Evolutionary conservation across 495 filamentous ascomycete genomes (phyloP).

Genomic region (Parathielavia hyrcaniae): DNA sequence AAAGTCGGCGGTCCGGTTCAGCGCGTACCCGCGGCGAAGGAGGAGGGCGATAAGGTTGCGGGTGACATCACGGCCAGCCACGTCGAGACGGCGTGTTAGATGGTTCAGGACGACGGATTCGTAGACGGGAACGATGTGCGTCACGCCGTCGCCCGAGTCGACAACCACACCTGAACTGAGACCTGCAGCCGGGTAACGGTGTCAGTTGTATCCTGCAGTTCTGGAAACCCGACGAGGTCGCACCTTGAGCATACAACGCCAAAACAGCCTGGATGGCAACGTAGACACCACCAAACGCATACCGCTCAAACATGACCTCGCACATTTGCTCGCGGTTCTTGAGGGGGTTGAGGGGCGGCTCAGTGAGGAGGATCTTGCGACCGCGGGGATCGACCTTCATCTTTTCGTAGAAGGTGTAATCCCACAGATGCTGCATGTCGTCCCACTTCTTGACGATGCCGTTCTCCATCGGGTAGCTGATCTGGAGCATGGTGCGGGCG

Average conservation of each 20-base stretch:
- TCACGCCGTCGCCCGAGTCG: slow-evolving; percentile 96
- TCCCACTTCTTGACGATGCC: slow-evolving; percentile 99
- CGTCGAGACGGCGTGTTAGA: slow-evolving; percentile 85
- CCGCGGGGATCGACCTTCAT: slow-evolving; percentile 85
- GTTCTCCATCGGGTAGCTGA: slow-evolving; percentile 99
- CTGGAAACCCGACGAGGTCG: not conserved
- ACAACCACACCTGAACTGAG: slow-evolving; percentile 94
- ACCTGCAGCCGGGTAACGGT: slow-evolving; percentile 43
- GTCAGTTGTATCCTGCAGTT: not conserved
- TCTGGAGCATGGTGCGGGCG: slow-evolving; percentile 92
- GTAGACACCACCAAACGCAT: slow-evolving; percentile 93
- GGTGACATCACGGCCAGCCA: slow-evolving; percentile 94
- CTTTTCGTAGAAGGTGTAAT: slow-evolving; percentile 97
- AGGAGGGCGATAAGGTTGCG: slow-evolving; percentile 94
- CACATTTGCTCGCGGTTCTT: slow-evolving; percentile 95
- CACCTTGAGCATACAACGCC: slow-evolving; percentile 95
- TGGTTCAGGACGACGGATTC: slow-evolving; percentile 97
- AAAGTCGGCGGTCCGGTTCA: slow-evolving; percentile 98
- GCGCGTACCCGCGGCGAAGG: slow-evolving; percentile 87
- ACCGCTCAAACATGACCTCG: slow-evolving; percentile 97
- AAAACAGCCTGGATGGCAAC: slow-evolving; percentile 98
- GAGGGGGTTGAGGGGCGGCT: slow-evolving; percentile 95
- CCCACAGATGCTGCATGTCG: slow-evolving; percentile 99
- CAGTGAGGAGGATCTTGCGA: slow-evolving; percentile 96
- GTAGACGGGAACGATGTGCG: slow-evolving; percentile 97